Evolutionary conservation across 768 basidiomycete species (phyloP), one percentile per base, ranked within the genome.

Genomic region (Amanita inopinata): DNA sequence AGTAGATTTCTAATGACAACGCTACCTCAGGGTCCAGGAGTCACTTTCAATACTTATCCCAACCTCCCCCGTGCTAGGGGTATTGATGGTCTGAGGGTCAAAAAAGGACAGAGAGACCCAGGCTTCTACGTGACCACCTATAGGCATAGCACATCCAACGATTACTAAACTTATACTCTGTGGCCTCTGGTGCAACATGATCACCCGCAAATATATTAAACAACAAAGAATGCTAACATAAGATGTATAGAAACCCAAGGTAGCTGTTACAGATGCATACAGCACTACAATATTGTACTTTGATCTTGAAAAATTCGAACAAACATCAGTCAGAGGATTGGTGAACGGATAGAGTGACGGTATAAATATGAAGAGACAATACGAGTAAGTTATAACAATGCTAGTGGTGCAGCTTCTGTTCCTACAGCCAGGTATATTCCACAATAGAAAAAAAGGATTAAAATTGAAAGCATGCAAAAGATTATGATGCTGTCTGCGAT

Each of bases 31-130:
- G 84, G 84, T 5, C 75, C 78, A 5, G 76, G 71, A 7, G 71
- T 80, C 10, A 67, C 60, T 2, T 55, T 59, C 23, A 64, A 67
- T 35, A 82, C 82, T 6, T 85, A 83, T 47, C 69, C 69, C 38
- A 31, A 50, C 2, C 47, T 63, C 23, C 39, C 48, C 70, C 73
- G 33, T 46, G 49, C n/a, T 34, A 7, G 27, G 7, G 66, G 23
- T 4, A 19, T 50, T 25, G 57, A 60, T 44, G 59, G 59, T 38
- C 57, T 64, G 25, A 60, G 57, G 46, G 53, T 49, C 14, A 59
- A 54, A 49, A 57, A 56, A 45, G 56, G 58, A n/a, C 5, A 11
- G 11, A 22, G 27, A 12, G 14, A 15, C 19, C 36, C 38, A 18
- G 27, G 45, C 17, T 46, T 38, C 27, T 46, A 38, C 18, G 45